phyloP scores from a whole-genome alignment of 2,329 filamentous ascomycete genomes.

The Gaeumannomyces sp. region DNA sequence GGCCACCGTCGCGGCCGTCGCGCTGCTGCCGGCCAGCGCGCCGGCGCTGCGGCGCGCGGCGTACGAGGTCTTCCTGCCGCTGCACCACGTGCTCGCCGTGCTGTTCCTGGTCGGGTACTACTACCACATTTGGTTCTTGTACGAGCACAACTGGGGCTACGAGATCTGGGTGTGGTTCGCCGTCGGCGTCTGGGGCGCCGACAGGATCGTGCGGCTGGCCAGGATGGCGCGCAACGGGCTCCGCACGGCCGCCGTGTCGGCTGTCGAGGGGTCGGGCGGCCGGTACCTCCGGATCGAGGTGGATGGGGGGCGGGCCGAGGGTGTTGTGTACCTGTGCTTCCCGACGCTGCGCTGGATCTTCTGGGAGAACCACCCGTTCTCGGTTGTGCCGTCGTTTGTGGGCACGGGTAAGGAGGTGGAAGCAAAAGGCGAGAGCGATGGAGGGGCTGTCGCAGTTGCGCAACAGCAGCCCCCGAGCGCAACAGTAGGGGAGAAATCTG shows the following conservation, averaged over 20 bases:
- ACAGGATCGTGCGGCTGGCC: slow-evolving; percentile 34
- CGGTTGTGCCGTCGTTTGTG: slow-evolving; percentile 27
- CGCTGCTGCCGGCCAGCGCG: slow-evolving; percentile 1
- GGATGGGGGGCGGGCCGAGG: slow-evolving; percentile 17
- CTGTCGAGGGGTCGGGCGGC: slow-evolving; percentile 16
- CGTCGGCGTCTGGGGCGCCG: slow-evolving; percentile 33
- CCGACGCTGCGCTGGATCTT: slow-evolving; percentile 28
- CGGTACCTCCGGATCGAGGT: slow-evolving; percentile 28
- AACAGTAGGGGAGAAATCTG: background rate
- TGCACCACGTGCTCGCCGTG: slow-evolving; percentile 10
- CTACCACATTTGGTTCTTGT: slow-evolving; percentile 10
- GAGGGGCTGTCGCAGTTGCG: background rate
- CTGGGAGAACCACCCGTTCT: slow-evolving; percentile 48
- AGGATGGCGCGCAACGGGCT: slow-evolving; percentile 33
- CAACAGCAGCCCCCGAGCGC: background rate
- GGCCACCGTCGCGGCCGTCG: slow-evolving; percentile 6
- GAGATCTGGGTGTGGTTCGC: slow-evolving; percentile 40
- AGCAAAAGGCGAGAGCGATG: background rate
- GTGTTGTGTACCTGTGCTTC: slow-evolving; percentile 30
- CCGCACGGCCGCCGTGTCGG: slow-evolving; percentile 16
- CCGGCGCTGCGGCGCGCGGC: slow-evolving; percentile 2
- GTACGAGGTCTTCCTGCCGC: slow-evolving; percentile 12
- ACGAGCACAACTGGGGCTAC: slow-evolving; percentile 35
- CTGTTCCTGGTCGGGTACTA: slow-evolving; percentile 13
- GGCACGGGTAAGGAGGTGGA: background rate